phyloP scores from a whole-genome alignment of 2,329 filamentous ascomycete genomes.

The Dactylonectria estremocensis region DNA sequence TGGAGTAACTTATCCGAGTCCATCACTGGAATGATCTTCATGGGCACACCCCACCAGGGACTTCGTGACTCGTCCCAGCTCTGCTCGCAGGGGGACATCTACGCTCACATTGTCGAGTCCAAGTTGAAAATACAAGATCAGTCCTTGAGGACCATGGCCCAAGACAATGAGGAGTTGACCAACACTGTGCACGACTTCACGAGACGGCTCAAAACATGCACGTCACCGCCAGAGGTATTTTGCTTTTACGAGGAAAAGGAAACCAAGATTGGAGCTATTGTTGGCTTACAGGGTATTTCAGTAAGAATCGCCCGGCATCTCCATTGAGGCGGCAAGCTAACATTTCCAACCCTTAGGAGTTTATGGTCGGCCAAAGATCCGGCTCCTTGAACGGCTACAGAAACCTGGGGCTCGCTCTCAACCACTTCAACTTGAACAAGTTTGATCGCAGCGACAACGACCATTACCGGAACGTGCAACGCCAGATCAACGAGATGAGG shows the following conservation, averaged over 20 bases:
- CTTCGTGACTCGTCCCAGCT: background rate
- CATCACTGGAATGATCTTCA: conserved; percentile 26
- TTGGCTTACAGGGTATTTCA: background rate
- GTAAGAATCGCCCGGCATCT: background rate
- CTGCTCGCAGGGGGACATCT: conserved; percentile 15
- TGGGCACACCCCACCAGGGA: conserved; percentile 29
- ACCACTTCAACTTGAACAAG: conserved; percentile 33
- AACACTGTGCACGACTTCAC: conserved; percentile 21
- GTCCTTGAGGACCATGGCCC: conserved; percentile 16
- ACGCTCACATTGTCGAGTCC: conserved; percentile 10
- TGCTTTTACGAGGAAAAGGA: conserved; percentile 28
- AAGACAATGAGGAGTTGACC: conserved; percentile 18
- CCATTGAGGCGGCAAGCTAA: background rate
- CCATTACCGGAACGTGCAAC: conserved; percentile 1
- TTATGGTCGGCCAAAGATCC: conserved; percentile 17
- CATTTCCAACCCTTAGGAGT: conserved; percentile 1
- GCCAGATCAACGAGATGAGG: conserved; percentile 6
- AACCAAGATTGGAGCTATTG: conserved; percentile 12
- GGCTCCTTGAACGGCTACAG: conserved; percentile 9
- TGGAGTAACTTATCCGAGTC: conserved; percentile 9
- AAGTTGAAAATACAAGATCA: conserved; percentile 12
- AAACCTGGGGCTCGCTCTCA: conserved; percentile 20
- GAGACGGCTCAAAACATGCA: background rate
- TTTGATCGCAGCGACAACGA: conserved; percentile 17
- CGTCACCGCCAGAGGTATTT: conserved; percentile 3